phyloP scores from a whole-genome alignment of 2,329 filamentous ascomycete species.

The Calcarisporium arbuscula region DNA sequence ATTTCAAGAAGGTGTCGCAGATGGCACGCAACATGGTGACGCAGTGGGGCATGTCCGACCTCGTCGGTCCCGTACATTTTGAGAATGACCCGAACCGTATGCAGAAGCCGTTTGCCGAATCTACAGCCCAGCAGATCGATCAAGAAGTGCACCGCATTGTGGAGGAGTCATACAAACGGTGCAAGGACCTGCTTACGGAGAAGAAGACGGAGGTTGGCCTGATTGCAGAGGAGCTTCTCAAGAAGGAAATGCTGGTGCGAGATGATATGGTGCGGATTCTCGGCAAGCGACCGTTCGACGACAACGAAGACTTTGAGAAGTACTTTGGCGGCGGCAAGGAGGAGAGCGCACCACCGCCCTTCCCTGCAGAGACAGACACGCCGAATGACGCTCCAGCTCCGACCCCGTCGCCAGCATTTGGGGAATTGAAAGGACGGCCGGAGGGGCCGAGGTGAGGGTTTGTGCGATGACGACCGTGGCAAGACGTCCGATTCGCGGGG shows the following conservation, averaged over 20 bases:
- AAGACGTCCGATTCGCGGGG: too few relatives aligned
- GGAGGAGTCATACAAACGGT: slow-evolving; percentile 87
- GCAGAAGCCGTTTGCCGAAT: slow-evolving; percentile 92
- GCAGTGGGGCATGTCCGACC: slow-evolving; percentile 97
- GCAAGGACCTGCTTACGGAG: slow-evolving; percentile 71
- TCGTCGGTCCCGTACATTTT: slow-evolving; percentile 89
- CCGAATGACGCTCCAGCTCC: slow-evolving; percentile 30
- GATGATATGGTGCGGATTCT: slow-evolving; percentile 90
- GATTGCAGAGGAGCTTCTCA: slow-evolving; percentile 85
- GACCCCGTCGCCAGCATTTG: slow-evolving; percentile 33
- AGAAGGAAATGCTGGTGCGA: slow-evolving; percentile 82
- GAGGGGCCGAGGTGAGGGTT: slow-evolving; percentile 10
- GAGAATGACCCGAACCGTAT: slow-evolving; percentile 75
- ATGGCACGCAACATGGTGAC: slow-evolving; percentile 98
- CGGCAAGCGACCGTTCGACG: slow-evolving; percentile 76
- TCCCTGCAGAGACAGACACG: slow-evolving; percentile 38
- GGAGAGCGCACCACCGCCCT: slow-evolving; percentile 52
- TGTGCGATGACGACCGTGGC: too few relatives aligned
- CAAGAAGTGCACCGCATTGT: slow-evolving; percentile 86
- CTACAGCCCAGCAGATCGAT: slow-evolving; percentile 89
- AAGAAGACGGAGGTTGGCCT: slow-evolving; percentile 86
- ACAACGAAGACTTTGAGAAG: slow-evolving; percentile 82
- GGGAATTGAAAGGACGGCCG: slow-evolving; percentile 15
- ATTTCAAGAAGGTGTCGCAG: slow-evolving; percentile 96
- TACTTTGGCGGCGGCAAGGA: slow-evolving; percentile 69